Conservation (phyloP, 352 stramenopile species). For the Globisporangium uncinulatum region DNA sequence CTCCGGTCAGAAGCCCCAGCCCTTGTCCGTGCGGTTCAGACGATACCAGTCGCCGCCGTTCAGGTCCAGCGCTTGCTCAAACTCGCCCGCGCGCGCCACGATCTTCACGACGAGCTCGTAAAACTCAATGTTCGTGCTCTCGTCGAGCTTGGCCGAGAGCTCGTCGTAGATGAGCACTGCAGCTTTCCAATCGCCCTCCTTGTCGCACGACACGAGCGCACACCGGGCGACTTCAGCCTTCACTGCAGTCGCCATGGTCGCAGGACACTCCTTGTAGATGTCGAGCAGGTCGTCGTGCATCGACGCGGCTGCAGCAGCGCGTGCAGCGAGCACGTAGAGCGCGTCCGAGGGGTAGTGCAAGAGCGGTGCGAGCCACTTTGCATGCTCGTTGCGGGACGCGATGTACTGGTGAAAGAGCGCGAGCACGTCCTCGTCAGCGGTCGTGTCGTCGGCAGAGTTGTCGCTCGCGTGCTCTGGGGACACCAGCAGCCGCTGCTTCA, state of each 20-base stretch:
- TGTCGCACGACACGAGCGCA: slow-evolving; percentile 55
- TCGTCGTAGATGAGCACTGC: slow-evolving; percentile 77
- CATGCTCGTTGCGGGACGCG: slow-evolving; percentile 34
- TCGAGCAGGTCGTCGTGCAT: slow-evolving; percentile 58
- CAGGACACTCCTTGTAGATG: slow-evolving; percentile 48
- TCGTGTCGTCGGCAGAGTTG: background rate
- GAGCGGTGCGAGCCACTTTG: slow-evolving; percentile 43
- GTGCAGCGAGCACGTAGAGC: slow-evolving; percentile 58
- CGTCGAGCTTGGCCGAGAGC: slow-evolving; percentile 45
- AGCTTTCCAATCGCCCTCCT: slow-evolving; percentile 59
- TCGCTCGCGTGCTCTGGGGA: too few relatives aligned
- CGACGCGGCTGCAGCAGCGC: slow-evolving; percentile 30
- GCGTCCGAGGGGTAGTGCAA: slow-evolving; percentile 62
- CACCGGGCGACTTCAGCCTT: slow-evolving; percentile 42
- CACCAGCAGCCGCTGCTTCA: slow-evolving; percentile 54
- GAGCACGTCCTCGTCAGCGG: slow-evolving; percentile 36
- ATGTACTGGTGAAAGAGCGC: slow-evolving; percentile 60
- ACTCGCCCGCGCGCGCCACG: slow-evolving; percentile 77
- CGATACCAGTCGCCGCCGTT: slow-evolving; percentile 84
- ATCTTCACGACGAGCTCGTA: slow-evolving; percentile 84
- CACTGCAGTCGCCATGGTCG: slow-evolving; percentile 41
- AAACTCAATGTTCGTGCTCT: slow-evolving; percentile 58
- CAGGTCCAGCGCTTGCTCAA: slow-evolving; percentile 79
- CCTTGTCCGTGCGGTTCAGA: slow-evolving; percentile 64
- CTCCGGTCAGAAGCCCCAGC: slow-evolving; percentile 32